phyloP scores from a whole-genome alignment of 208 protist species.

The Crithidia sp. region DNA sequence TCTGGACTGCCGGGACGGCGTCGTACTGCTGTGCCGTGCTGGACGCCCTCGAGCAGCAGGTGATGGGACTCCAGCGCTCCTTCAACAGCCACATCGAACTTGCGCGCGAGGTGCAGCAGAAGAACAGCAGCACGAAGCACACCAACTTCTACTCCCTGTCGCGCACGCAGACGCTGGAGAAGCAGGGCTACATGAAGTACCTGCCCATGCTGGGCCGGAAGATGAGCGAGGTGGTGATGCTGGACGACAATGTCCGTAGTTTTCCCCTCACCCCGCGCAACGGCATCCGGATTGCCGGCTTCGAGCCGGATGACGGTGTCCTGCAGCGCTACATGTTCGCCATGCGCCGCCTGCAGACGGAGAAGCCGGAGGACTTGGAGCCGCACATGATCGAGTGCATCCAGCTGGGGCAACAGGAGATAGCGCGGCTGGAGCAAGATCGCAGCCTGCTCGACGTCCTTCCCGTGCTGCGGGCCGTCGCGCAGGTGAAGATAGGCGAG shows the following conservation, averaged over 20 bases:
- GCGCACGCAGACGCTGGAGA: constrained; percentile 78
- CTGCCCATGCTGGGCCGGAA: constrained; percentile 85
- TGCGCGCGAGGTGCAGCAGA: constrained; percentile 30
- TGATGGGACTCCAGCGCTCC: constrained; percentile 73
- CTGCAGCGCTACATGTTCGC: constrained; percentile 57
- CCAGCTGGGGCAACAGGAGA: constrained; percentile 45
- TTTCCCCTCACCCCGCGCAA: constrained; percentile 87
- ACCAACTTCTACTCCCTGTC: constrained; percentile 88
- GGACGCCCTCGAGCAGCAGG: constrained; percentile 76
- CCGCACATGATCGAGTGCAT: constrained; percentile 28
- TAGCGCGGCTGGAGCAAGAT: constrained; percentile 56
- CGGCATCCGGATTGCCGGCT: constrained; percentile 70
- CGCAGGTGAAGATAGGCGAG: constrained; percentile 32
- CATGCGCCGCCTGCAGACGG: constrained; percentile 24
- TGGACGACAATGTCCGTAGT: constrained; percentile 90
- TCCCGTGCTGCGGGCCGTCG: constrained; percentile 66
- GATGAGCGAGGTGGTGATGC: constrained; percentile 65
- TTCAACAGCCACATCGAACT: constrained; percentile 74
- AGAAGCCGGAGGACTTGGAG: constrained; percentile 30
- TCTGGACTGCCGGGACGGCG: constrained; percentile 86
- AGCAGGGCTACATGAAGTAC: constrained; percentile 87
- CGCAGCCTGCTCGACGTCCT: constrained; percentile 69
- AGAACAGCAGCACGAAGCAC: constrained; percentile 47
- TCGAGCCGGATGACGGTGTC: constrained; percentile 56
- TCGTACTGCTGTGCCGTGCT: constrained; percentile 85